Conservation (phyloP, 495 filamentous ascomycete species). For the Talaromyces nanjingensis region DNA sequence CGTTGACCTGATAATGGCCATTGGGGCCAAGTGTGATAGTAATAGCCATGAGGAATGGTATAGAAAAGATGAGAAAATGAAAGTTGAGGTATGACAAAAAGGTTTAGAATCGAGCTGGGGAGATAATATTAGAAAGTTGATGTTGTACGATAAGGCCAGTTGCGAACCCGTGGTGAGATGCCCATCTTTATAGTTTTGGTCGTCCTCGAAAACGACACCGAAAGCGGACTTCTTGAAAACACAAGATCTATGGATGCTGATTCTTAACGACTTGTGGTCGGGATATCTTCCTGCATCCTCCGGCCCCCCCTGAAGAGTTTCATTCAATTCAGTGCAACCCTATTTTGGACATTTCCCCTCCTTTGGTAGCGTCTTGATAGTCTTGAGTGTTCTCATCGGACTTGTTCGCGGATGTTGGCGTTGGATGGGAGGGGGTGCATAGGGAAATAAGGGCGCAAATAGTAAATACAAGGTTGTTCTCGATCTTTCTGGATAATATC, state of each 20-base stretch:
- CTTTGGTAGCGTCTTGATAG: background rate
- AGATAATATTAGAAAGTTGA: background rate
- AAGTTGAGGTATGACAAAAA: background rate
- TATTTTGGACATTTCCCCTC: background rate
- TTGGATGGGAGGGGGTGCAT: background rate
- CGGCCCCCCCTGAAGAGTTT: background rate
- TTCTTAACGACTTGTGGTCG: background rate
- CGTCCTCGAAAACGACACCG: too few relatives aligned
- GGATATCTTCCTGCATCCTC: background rate
- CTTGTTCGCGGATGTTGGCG: too few relatives aligned
- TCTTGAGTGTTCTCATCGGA: background rate
- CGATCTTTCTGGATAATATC: too few relatives aligned
- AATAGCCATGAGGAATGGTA: conserved; percentile 18
- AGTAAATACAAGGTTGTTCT: too few relatives aligned
- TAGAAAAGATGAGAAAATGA: background rate
- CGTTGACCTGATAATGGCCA: conserved; percentile 32
- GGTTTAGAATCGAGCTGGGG: background rate
- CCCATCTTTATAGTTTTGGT: background rate
- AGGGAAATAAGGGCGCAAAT: background rate
- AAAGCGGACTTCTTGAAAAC: too few relatives aligned
- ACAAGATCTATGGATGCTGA: background rate
- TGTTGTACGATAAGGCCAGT: background rate
- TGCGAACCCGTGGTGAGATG: background rate
- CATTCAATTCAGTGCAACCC: background rate
- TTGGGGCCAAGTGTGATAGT: conserved; percentile 34